Evolutionary conservation across 768 basidiomycete genomes (phyloP).

Genomic region (Sarcodon aspratus): DNA sequence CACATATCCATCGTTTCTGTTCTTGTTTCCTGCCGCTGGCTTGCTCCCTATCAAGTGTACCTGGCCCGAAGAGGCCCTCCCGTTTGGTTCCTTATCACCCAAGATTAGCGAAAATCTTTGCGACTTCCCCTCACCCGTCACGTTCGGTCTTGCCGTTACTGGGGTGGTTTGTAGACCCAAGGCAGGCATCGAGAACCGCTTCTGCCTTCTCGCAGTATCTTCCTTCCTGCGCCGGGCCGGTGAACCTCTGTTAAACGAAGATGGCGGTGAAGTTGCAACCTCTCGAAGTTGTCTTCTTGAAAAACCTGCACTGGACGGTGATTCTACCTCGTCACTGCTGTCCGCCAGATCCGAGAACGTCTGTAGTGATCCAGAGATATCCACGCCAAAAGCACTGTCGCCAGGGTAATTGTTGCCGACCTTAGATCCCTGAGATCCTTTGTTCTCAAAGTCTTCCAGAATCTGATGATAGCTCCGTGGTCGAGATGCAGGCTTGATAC

Average conservation of each 20-base stretch:
- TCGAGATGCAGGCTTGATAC: constrained; percentile 23
- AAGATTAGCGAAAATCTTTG: constrained; percentile 55
- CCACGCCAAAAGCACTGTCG: background rate
- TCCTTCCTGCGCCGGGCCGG: constrained; percentile 27
- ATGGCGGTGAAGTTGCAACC: background rate
- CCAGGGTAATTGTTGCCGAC: background rate
- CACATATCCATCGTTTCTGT: constrained; percentile 6
- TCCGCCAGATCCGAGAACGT: background rate
- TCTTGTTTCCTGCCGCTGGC: background rate
- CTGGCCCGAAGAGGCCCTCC: background rate
- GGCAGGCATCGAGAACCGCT: constrained; percentile 71
- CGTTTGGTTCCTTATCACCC: constrained; percentile 13
- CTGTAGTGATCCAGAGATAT: background rate
- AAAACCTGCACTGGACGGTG: background rate
- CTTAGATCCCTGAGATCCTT: background rate
- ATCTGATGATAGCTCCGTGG: constrained; percentile 60
- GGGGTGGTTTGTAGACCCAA: constrained; percentile 63
- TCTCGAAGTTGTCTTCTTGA: background rate
- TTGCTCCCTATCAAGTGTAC: background rate
- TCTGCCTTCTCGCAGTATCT: constrained; percentile 49
- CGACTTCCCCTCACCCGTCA: constrained; percentile 22
- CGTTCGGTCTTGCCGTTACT: constrained; percentile 47
- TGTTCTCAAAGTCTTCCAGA: constrained; percentile 45
- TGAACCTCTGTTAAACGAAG: constrained; percentile 5
- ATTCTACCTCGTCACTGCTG: background rate